These are phyloP conservation scores for Leptographium galeiforme DNA, from an alignment of 2,329 filamentous ascomycete genomes.

Conservation along the genomic window DNA sequence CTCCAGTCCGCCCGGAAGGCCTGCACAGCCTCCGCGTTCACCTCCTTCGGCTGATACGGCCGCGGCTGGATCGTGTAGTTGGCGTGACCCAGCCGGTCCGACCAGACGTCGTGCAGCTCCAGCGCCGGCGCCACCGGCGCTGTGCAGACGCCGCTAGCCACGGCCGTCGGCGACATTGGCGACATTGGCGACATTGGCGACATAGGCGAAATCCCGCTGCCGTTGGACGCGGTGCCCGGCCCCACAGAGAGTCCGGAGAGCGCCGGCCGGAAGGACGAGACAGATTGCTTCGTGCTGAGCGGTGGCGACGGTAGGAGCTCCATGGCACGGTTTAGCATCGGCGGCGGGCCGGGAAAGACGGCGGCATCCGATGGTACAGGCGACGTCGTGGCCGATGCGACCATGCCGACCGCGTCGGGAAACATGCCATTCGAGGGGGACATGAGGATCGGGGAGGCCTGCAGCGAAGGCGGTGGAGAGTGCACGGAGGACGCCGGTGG, in stretches of 20 bases:
- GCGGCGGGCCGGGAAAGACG: background rate
- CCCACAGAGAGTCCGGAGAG: conserved; percentile 50
- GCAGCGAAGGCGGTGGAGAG: conserved; percentile 67
- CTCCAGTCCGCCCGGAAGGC: conserved; percentile 72
- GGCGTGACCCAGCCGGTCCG: conserved; percentile 72
- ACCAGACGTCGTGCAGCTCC: conserved; percentile 68
- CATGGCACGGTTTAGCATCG: conserved; percentile 17
- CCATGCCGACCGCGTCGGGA: background rate
- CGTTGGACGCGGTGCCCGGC: conserved; percentile 34
- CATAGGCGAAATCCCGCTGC: conserved; percentile 17
- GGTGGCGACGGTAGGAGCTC: conserved; percentile 47
- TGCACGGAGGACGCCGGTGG: conserved; percentile 22
- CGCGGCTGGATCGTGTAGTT: conserved; percentile 81
- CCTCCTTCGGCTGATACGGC: conserved; percentile 57
- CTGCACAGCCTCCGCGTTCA: conserved; percentile 42
- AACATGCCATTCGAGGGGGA: background rate
- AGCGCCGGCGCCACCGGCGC: conserved; percentile 24
- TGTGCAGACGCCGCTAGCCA: too few species aligned
- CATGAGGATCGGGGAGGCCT: conserved; percentile 38
- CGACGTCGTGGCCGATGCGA: background rate
- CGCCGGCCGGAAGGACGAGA: conserved; percentile 57
- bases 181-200: conserved; percentile 19
- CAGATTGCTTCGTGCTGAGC: conserved; percentile 63
- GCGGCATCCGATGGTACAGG: background rate
- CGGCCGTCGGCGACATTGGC: conserved; percentile 9